These are phyloP conservation scores for Strigomonas oncopelti DNA, from an alignment of 208 protist genomes.

Conservation along the genomic window DNA sequence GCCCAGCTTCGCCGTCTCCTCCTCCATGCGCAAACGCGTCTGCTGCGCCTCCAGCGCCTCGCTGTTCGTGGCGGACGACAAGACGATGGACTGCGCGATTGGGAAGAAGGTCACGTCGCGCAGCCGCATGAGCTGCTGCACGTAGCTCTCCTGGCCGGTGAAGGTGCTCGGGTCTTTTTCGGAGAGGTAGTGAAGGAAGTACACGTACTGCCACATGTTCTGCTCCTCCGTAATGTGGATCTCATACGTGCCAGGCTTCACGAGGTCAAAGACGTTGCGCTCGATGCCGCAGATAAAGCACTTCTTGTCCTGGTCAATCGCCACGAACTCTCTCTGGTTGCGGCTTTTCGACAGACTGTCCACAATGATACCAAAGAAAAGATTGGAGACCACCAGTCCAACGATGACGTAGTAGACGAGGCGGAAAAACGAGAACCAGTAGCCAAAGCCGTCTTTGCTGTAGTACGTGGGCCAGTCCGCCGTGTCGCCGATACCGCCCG, in stretches of 20 bases:
- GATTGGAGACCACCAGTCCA: conserved; percentile 74
- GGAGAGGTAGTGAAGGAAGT: conserved; percentile 84
- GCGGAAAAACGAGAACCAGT: conserved; percentile 89
- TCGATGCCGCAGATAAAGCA: conserved; percentile 93
- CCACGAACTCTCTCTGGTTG: conserved; percentile 49
- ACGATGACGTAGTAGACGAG: conserved; percentile 85
- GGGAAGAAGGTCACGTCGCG: conserved; percentile 82
- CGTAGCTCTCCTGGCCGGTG: conserved; percentile 83
- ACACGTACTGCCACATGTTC: conserved; percentile 95
- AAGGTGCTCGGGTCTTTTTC: conserved; percentile 59
- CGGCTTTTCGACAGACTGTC: conserved; percentile 84
- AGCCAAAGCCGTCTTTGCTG: conserved; percentile 49
- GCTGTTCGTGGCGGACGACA: conserved; percentile 27
- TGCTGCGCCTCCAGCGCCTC: conserved; percentile 10
- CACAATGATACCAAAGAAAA: conserved; percentile 95
- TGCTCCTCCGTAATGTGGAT: conserved; percentile 87
- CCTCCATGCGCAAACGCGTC: background rate
- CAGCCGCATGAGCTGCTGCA: conserved; percentile 36
- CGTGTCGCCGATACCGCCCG: conserved; percentile 75
- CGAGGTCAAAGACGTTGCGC: conserved; percentile 74
- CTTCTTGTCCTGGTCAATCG: conserved; percentile 77
- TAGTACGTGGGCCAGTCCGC: conserved; percentile 55
- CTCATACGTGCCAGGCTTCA: conserved; percentile 66
- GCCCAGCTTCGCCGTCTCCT: conserved; percentile 3
- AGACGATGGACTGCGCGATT: conserved; percentile 47